Base-by-base conservation (phyloP, 2,329 filamentous ascomycete genomes). In the Colletotrichum cordylinicola region DNA sequence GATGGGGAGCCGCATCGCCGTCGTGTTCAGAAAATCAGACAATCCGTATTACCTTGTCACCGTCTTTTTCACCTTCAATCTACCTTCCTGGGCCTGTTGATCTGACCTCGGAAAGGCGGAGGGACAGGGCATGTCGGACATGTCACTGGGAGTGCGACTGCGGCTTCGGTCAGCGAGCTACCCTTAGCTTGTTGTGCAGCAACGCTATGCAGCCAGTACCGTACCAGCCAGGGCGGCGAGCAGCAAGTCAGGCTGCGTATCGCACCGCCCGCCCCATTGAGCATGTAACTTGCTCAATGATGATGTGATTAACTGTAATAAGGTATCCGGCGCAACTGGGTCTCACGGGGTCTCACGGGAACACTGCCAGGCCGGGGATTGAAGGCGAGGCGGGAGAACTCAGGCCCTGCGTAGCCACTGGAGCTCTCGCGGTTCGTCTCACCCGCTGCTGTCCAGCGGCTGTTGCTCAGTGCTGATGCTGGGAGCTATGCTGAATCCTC, bases 241-340 rank as follows among this genome's bases (percentile, higher is more conserved):
- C 43, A 48, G 43, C 43, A 48, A 48, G 43, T 21, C 43, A 21
- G 43, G 43, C 43, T 48, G 43, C 43, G 21, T 27, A n/a, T 21
- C 62, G n/a, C 27, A 48, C 62, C 37, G 43, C 61, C 62, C 31
- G 69, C 64, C 35, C 66, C 43, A 68, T 73, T 39, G 64, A 65
- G 43, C 13, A 58, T 64, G 64, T 48, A 65, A 67, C 58, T 52
- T 76, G 74, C 64, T 74, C 65, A 69, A 56, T 24, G 27, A 76
- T 66, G 65, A 69, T 73, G 70, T 52, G 58, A 61, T 69, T 56
- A 74, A 69, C 64, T 76, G 70, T 65, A 69, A 60, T n/a, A 43
- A 75, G 69, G 72, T 62, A 37, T 29, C 55, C 24, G 24, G 33
- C 37, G 39, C 31, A 55, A n/a, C 62, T 21, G 31, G 37, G 29